Evolutionary conservation across 2,329 filamentous ascomycete genomes (phyloP).

Genomic region (Bipolaris sorokiniana): DNA sequence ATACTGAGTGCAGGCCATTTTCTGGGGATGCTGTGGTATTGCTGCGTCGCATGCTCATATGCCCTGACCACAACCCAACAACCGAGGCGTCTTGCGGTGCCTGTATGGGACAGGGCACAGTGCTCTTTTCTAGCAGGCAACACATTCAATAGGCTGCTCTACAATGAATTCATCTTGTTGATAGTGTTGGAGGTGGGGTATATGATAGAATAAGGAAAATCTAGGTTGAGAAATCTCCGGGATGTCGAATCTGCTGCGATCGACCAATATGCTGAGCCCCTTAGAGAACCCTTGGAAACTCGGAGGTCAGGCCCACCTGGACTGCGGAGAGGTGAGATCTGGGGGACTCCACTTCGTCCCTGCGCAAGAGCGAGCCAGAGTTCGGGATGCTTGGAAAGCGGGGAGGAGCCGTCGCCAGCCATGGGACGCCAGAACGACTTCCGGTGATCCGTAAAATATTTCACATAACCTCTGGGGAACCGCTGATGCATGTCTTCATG

Average conservation of each 20-base stretch:
- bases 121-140: background rate
- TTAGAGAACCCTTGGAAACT: slow-evolving; percentile 3
- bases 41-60: background rate
- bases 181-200: background rate
- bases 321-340: slow-evolving; percentile 16
- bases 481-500: background rate
- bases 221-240: background rate
- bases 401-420: background rate
- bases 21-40: background rate
- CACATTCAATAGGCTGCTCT: background rate
- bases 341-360: slow-evolving; percentile 31
- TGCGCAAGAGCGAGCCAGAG: slow-evolving; percentile 20
- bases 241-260: background rate
- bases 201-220: background rate
- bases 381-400: slow-evolving; percentile 1
- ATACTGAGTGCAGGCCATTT: background rate
- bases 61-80: background rate
- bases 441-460: background rate
- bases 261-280: background rate
- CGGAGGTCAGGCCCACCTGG: slow-evolving; percentile 5
- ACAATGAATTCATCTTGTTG: background rate
- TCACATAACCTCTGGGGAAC: background rate
- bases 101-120: slow-evolving; percentile 3
- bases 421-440: background rate
- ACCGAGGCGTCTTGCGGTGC: background rate